Evolutionary conservation across 2,329 filamentous ascomycete genomes (phyloP), one percentile per base, ranked within the genome.

Genomic region (Aspergillus novoparasiticus): DNA sequence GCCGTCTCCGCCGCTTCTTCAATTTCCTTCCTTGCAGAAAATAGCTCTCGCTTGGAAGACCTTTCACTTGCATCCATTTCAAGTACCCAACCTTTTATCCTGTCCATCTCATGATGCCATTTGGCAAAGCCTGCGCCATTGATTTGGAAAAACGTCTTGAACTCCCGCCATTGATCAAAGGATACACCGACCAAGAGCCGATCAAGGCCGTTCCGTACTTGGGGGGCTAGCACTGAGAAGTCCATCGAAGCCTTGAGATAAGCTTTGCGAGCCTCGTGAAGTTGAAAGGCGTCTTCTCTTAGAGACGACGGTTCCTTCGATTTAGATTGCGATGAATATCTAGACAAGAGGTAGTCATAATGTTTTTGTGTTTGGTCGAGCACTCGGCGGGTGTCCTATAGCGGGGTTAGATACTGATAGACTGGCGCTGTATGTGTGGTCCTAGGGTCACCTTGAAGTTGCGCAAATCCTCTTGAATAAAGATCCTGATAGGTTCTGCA

Each of bases 221-320:
- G 93, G 0, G 95, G 94, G 1, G 92, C 92, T 69, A 93, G 86
- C 68, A 95, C 88, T 71, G 92, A 96, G 75, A 94, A 98, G 77
- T 99, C 95, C 87, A 99, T 89, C 16, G 92, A 94, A 1, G 94
- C 91, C 75, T 93, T 94, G 50, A 98, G 83, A 76, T 99, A 99
- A 36, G 89, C 87, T 73, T 95, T 96, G 63, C 94, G 88, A 28
- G 92, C 91, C 81, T 98, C 95, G 75, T 97, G 95, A 43, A 98
- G 87, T 75, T 95, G 90, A 73, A 99, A 99, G 0, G 95, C 95
- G 78, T 99, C 95, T 77, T 99, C 95, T 64, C 95, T 87, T 61
- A 99, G 83, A 1, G 93, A 87, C 0, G 93, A 97, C 0, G 94
- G 87, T 78, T 99, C 95, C 79, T 98, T 99, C 6, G 92, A 90